A percentile compares a stretch with the other conserved stretches of the same genome.
Conservation (phyloP, 2,329 filamentous ascomycete genomes). For the Xenoacremonium recifei region DNA sequence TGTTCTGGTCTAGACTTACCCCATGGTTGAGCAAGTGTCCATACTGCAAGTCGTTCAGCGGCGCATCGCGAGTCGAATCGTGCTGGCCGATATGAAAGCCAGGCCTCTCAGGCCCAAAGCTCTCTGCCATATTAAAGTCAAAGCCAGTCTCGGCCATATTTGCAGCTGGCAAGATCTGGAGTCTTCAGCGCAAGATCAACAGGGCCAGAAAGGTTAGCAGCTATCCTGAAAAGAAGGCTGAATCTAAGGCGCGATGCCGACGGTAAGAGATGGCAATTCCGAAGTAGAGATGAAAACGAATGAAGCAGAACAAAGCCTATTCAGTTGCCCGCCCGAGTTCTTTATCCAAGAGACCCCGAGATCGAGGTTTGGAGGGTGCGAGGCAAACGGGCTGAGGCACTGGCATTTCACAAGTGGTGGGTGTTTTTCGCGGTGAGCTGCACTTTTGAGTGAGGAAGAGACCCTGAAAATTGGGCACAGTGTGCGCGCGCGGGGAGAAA, state of each 20-base stretch:
- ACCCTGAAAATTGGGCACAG: constrained; percentile 20
- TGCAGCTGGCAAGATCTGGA: no score
- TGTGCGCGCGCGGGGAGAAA: no score
- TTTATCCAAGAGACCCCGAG: neutral
- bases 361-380: neutral
- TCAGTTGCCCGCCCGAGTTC: neutral
- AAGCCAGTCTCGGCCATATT: constrained; percentile 25
- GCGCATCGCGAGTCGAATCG: constrained; percentile 60
- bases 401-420: constrained; percentile 1
- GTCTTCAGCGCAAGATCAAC: no score
- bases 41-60: constrained; percentile 63
- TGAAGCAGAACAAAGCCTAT: no score
- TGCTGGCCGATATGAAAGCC: constrained; percentile 72
- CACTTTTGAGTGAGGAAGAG: no score
- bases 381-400: neutral
- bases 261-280: no score
- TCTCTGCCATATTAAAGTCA: constrained; percentile 24
- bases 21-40: constrained; percentile 66
- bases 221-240: no score
- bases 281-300: no score
- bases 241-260: no score
- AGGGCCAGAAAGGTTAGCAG: no score
- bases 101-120: constrained; percentile 33
- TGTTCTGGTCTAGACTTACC: constrained; percentile 53
- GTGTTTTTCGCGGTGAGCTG: constrained; percentile 3